Conservation (phyloP, 371 early-diverging fungal species). For the Mortierella sp. region DNA sequence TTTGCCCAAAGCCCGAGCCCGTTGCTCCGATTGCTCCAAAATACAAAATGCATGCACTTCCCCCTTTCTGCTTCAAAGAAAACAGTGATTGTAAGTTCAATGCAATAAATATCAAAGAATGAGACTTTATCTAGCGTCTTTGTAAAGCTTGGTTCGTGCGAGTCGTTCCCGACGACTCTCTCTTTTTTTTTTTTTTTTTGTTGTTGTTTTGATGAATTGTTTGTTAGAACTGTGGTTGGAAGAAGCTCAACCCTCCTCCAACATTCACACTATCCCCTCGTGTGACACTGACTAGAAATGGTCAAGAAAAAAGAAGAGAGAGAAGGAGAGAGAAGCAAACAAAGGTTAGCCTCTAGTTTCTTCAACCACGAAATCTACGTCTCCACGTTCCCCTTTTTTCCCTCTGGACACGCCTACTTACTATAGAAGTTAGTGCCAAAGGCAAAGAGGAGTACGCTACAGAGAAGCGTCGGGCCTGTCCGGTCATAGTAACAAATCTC, state of each 20-base stretch:
- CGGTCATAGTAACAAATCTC: conserved; percentile 40
- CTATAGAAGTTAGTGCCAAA: conserved; percentile 39
- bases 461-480: conserved; percentile 30
- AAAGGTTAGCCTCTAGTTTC: not conserved
- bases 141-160: not conserved
- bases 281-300: not conserved
- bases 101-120: too few species aligned
- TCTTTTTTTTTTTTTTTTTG: not conserved
- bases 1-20: too few species aligned
- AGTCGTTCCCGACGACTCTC: not conserved
- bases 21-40: too few species aligned
- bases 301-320: not conserved
- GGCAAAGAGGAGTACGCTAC: conserved; percentile 22
- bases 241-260: too few species aligned
- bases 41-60: too few species aligned
- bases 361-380: not conserved
- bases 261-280: too few species aligned
- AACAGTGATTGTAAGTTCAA: too few species aligned
- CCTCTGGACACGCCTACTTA: conserved; percentile 11
- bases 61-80: too few species aligned
- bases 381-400: not conserved
- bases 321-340: not conserved
- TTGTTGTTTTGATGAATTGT: not conserved
- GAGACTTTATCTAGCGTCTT: too few species aligned
- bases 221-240: too few species aligned